A percentile compares a stretch with the other conserved stretches of the same genome.
Conservation (phyloP, 225 moss, liverwort and hornwort species). For the Rhytidiadelphus loreus region DNA sequence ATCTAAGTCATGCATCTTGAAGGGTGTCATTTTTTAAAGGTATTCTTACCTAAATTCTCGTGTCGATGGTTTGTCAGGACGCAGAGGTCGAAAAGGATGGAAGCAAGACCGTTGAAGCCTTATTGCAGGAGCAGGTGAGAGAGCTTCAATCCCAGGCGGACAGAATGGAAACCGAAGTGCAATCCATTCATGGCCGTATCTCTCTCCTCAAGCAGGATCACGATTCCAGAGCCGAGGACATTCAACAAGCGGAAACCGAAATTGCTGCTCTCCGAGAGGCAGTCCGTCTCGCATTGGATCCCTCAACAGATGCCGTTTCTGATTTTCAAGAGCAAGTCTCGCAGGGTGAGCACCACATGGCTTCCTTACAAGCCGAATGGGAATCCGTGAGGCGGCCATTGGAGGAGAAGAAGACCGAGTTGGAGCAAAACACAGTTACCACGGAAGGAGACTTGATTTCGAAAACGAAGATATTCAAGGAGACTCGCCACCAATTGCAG, state of each 20-base stretch:
- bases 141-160: constrained; percentile 35
- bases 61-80: not conserved
- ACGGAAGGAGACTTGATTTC: constrained; percentile 18
- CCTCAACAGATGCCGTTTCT: constrained; percentile 1
- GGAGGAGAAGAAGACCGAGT: constrained; percentile 34
- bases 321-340: constrained; percentile 10
- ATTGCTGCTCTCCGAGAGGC: constrained; percentile 12
- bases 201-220: constrained; percentile 8
- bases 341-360: constrained; percentile 34
- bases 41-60: not conserved
- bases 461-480: constrained; percentile 13
- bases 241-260: constrained; percentile 12
- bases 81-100: constrained; percentile 1
- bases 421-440: constrained; percentile 25
- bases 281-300: constrained; percentile 16
- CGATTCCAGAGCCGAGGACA: constrained; percentile 1
- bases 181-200: not conserved
- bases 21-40: not conserved
- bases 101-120: not conserved
- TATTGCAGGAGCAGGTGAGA: constrained; percentile 33
- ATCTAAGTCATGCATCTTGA: not conserved
- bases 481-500: constrained; percentile 27
- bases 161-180: constrained; percentile 43
- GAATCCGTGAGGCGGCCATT: constrained; percentile 32
- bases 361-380: constrained; percentile 37